These are phyloP conservation scores for Rhizopus sp. DNA, from an alignment of 371 early-diverging fungal genomes.

Conservation along the genomic window DNA sequence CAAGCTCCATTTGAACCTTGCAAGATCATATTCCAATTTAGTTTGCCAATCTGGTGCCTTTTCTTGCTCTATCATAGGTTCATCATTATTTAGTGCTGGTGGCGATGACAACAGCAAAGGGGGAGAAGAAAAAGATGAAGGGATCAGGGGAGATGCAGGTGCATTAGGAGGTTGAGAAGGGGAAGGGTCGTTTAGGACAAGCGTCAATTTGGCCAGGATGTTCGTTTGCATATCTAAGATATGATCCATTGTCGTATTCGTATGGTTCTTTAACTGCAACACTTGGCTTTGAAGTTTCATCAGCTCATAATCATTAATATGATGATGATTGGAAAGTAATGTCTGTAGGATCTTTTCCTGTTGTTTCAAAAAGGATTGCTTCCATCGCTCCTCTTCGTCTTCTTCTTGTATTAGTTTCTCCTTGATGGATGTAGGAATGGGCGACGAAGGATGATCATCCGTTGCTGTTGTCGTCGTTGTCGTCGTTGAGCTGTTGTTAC, in stretches of 20 bases:
- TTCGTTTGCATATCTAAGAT: constrained; percentile 1
- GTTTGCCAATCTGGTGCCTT: constrained; percentile 19
- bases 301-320: constrained; percentile 1
- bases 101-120: no score
- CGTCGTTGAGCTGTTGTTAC: constrained; percentile 1
- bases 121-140: no score
- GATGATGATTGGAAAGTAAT: background rate
- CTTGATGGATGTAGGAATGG: constrained; percentile 13
- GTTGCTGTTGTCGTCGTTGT: background rate
- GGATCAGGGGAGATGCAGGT: background rate
- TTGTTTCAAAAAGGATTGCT: constrained; percentile 8
- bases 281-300: background rate
- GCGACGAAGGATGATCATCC: constrained; percentile 12
- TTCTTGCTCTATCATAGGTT: background rate
- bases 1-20: constrained; percentile 23
- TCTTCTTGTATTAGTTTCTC: background rate
- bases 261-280: background rate
- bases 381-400: constrained; percentile 12
- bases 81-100: no score
- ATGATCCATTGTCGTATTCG: background rate
- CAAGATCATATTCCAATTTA: constrained; percentile 14
- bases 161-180: background rate
- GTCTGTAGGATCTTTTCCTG: constrained; percentile 11
- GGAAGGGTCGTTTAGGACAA: constrained; percentile 3
- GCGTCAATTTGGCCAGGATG: background rate